These are phyloP conservation scores for Butyriboletus loyo DNA, from an alignment of 768 basidiomycete genomes.

Conservation along the genomic window DNA sequence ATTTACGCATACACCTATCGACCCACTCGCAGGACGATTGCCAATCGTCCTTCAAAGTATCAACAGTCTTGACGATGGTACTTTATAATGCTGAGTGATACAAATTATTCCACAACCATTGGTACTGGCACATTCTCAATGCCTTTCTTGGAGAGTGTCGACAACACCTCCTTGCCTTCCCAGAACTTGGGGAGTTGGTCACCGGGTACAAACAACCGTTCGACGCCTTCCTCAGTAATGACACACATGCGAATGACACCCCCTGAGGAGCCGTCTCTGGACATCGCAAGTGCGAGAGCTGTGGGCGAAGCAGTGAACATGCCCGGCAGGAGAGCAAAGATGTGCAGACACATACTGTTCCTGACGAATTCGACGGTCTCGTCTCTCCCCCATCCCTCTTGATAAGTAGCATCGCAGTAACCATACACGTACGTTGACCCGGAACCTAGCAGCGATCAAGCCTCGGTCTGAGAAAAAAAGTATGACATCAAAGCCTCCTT, in stretches of 20 bases:
- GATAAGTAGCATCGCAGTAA: slow-evolving; percentile 97
- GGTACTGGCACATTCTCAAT: slow-evolving; percentile 31
- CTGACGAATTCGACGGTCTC: slow-evolving; percentile 93
- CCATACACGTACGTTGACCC: slow-evolving; percentile 99
- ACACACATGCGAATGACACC: slow-evolving; percentile 97
- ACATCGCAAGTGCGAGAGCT: slow-evolving; percentile 96
- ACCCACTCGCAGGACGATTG: not conserved
- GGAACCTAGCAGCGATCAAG: slow-evolving; percentile 52
- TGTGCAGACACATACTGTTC: slow-evolving; percentile 74
- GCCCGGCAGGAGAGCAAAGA: not conserved
- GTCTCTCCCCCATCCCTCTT: slow-evolving; percentile 86
- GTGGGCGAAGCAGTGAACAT: slow-evolving; percentile 9
- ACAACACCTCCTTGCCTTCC: slow-evolving; percentile 77
- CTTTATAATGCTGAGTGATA: slow-evolving; percentile 1
- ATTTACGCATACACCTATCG: not conserved
- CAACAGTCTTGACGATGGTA: not conserved
- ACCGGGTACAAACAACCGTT: slow-evolving; percentile 90
- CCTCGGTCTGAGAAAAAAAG: not conserved
- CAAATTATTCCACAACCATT: slow-evolving; percentile 44
- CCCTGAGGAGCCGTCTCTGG: slow-evolving; percentile 95
- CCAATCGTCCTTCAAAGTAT: not conserved
- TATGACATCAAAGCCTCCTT: not conserved
- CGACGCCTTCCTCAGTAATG: slow-evolving; percentile 89
- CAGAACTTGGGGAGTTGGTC: slow-evolving; percentile 87
- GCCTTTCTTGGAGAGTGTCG: slow-evolving; percentile 26